Conservation (phyloP, 2,329 filamentous ascomycete species). For the Fusarium sp. region DNA sequence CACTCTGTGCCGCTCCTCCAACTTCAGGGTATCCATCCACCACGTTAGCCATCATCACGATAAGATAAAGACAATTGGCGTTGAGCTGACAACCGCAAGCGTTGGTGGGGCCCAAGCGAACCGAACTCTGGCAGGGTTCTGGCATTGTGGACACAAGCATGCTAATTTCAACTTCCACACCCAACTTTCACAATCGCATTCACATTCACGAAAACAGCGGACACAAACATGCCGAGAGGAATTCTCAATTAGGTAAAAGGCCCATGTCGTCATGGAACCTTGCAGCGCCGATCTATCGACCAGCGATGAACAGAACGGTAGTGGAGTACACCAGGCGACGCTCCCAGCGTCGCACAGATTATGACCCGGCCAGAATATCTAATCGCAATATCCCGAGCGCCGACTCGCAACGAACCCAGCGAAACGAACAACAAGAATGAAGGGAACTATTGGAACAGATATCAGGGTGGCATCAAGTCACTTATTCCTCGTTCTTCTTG, state of each 20-base stretch:
- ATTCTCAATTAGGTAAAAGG: constrained; percentile 41
- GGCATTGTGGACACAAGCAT: not conserved
- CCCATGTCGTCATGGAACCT: constrained; percentile 29
- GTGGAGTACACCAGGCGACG: constrained; percentile 46
- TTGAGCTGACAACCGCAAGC: constrained; percentile 9
- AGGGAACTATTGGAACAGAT: constrained; percentile 57
- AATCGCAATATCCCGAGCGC: constrained; percentile 58
- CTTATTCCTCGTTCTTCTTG: constrained; percentile 67
- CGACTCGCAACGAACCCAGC: constrained; percentile 55
- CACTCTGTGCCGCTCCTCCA: not conserved
- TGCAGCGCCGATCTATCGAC: constrained; percentile 28
- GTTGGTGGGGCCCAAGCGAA: not conserved
- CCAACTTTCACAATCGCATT: not conserved
- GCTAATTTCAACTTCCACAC: constrained; percentile 3
- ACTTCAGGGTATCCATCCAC: not conserved
- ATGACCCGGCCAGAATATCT: constrained; percentile 54
- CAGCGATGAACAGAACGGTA: constrained; percentile 36
- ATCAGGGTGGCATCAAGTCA: constrained; percentile 40
- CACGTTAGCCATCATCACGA: not conserved
- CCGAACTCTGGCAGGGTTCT: not conserved
- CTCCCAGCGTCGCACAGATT: constrained; percentile 42
- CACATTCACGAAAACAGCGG: not conserved
- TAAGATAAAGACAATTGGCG: constrained; percentile 11
- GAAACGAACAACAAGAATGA: constrained; percentile 53
- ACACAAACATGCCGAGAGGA: constrained; percentile 3